Base-by-base conservation (phyloP, 108 stramenopile species). In the Nannochloropsis granulata region DNA sequence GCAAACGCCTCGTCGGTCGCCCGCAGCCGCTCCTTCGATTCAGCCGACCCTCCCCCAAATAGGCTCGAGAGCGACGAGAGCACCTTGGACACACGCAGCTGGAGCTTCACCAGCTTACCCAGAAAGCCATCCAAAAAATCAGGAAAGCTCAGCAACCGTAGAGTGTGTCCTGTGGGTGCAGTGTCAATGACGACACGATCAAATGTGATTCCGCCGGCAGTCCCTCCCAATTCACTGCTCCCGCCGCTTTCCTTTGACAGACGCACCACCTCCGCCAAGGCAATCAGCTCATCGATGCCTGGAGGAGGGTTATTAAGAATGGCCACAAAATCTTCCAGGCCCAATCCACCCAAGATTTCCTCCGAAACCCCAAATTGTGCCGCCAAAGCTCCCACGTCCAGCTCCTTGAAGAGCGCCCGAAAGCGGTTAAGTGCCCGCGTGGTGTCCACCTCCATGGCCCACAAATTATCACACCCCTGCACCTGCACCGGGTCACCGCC, bases 241-340 rank as follows among this genome's bases (percentile, higher is more conserved):
- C 56, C n/a, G 16, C 56, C 56, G 21, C n/a, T 71, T 71, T n/a
- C 56, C n/a, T 71, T 71, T n/a, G 56, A 71, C 21, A 71, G 56
- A 12, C 83, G 46, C 42, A 80, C 83, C 83, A 87, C 79, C 78
- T 94, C 93, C 13, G 94, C 87, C 23, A 97, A 83, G 7, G 95
- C 95, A 43, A 97, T 95, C 12, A 96, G 86, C 85, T 97, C 97
- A 85, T 97, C 97, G 23, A 97, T 89, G 44, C 97, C 97, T 5
- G 97, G 97, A 12, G 97, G 97, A 44, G 97, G 95, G 92, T 95
- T 96, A 24, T 93, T 89, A 81, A 97, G 88, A 42, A 86, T 82
- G n/a, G 81, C 84, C 13, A 86, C 86, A 24, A 90, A 79, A 44
- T 90, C 90, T 12, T 86, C 78, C 12, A 89, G 81, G 25, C 90